These are phyloP conservation scores for Orbilia javanica DNA, from an alignment of 2,329 filamentous ascomycete genomes.

Conservation along the genomic window DNA sequence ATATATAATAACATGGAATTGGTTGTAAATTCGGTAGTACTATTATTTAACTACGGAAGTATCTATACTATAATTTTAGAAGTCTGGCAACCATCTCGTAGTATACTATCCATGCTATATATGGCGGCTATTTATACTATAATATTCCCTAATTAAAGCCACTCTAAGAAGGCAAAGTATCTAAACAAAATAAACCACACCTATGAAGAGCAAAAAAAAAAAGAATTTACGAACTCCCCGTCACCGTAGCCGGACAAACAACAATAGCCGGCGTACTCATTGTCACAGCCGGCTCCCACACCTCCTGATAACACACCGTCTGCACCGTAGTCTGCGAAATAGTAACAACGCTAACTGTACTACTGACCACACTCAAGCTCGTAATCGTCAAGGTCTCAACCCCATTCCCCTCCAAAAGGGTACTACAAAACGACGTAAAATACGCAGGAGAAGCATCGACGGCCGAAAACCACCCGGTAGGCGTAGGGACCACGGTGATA, in stretches of 20 bases:
- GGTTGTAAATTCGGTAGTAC: too few relatives aligned
- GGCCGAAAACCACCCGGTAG: constrained; percentile 20
- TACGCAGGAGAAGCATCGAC: constrained; percentile 3
- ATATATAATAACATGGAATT: too few relatives aligned
- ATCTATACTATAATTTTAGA: too few relatives aligned
- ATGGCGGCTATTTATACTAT: too few relatives aligned
- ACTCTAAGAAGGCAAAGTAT: background rate
- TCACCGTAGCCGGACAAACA: constrained; percentile 34
- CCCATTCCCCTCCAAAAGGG: constrained; percentile 11
- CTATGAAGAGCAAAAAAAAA: too few relatives aligned
- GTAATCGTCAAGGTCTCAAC: constrained; percentile 29
- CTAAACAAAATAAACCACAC: background rate
- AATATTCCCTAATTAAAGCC: too few relatives aligned
- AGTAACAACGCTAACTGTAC: background rate
- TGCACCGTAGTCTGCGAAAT: constrained; percentile 31
- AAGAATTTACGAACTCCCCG: background rate
- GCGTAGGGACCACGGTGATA: constrained; percentile 32
- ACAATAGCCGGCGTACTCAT: constrained; percentile 36
- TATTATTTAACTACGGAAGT: too few relatives aligned
- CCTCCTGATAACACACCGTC: constrained; percentile 46
- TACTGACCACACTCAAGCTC: constrained; percentile 10
- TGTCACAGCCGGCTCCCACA: constrained; percentile 14
- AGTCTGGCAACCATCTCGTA: too few relatives aligned
- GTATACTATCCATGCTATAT: too few relatives aligned
- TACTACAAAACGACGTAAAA: constrained; percentile 10